Conservation (phyloP, 225 moss, liverwort and hornwort species). For the Physcomitrellopsis africana region DNA sequence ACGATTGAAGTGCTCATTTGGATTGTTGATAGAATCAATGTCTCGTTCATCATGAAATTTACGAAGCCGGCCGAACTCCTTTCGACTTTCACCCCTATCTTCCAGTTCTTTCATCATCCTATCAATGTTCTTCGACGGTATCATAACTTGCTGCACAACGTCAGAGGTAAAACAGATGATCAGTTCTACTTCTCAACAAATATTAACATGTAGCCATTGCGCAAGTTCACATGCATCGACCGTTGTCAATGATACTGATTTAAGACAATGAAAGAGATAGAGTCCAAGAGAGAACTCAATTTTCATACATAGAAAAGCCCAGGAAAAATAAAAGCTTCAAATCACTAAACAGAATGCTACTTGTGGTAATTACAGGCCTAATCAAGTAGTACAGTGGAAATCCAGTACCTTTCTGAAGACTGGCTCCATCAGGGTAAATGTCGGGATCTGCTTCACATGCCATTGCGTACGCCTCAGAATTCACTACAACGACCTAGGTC, state of each 20-base stretch:
- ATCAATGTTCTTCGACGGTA: conserved; percentile 84
- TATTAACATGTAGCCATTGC: conserved; percentile 7
- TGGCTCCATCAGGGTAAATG: conserved; percentile 91
- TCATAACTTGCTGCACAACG: conserved; percentile 66
- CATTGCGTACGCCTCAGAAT: conserved; percentile 77
- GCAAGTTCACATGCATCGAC: conserved; percentile 11
- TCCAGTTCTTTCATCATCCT: conserved; percentile 93
- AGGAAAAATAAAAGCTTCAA: no score
- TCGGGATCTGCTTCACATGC: conserved; percentile 89
- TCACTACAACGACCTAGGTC: conserved; percentile 72
- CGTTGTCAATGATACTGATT: not conserved
- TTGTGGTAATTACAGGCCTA: not conserved
- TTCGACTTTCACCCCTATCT: conserved; percentile 74
- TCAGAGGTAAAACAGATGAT: conserved; percentile 15
- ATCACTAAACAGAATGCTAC: no score
- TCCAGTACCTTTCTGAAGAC: conserved; percentile 86
- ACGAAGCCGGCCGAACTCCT: conserved; percentile 94
- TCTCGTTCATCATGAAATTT: conserved; percentile 99
- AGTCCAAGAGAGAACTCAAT: not conserved
- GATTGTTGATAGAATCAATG: conserved; percentile 95
- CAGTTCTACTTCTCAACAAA: conserved; percentile 11
- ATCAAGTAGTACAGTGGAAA: conserved; percentile 4
- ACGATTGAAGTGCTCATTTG: conserved; percentile 99
- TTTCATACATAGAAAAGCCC: not conserved
- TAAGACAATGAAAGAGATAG: not conserved